Percentiles rank a stretch among this genome's conserved stretches.
These are phyloP conservation scores for Xerocomus spinulosus DNA, from an alignment of 768 basidiomycete genomes.

Conservation along the genomic window DNA sequence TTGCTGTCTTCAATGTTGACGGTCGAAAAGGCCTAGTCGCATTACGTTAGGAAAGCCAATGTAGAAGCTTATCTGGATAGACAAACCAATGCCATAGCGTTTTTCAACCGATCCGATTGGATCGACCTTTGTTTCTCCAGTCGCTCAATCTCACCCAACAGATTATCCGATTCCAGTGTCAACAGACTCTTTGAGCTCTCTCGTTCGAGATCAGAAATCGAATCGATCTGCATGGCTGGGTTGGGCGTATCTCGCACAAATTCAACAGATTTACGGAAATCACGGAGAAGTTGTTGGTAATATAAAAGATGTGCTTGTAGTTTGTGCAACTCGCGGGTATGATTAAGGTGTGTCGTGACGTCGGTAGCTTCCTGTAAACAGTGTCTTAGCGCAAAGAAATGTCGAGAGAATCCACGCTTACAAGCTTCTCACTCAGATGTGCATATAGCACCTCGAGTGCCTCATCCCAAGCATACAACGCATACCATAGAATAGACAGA, in stretches of 20 bases:
- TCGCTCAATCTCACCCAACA: constrained; percentile 44
- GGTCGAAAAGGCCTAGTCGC: constrained; percentile 49
- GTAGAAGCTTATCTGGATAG: too few species aligned
- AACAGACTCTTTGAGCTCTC: constrained; percentile 9
- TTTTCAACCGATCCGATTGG: constrained; percentile 28
- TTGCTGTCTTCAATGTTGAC: constrained; percentile 58
- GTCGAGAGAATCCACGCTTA: constrained; percentile 15
- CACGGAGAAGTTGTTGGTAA: constrained; percentile 49
- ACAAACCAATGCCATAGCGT: constrained; percentile 31
- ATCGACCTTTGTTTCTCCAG: constrained; percentile 25
- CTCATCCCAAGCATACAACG: constrained; percentile 61
- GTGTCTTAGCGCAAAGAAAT: background rate
- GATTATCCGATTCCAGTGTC: constrained; percentile 15
- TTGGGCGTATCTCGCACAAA: constrained; percentile 49
- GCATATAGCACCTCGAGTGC: constrained; percentile 47
- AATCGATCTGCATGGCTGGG: constrained; percentile 38
- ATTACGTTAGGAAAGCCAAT: background rate
- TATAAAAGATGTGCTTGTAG: constrained; percentile 56
- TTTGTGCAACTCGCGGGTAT: constrained; percentile 53
- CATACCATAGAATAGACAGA: constrained; percentile 50
- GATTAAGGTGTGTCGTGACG: constrained; percentile 32
- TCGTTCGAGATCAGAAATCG: constrained; percentile 9
- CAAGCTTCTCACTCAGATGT: constrained; percentile 45
- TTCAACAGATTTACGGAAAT: constrained; percentile 47
- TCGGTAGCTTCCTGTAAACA: constrained; percentile 41